Conservation (phyloP, 768 basidiomycete genomes). For the Tylopilus balloui region DNA sequence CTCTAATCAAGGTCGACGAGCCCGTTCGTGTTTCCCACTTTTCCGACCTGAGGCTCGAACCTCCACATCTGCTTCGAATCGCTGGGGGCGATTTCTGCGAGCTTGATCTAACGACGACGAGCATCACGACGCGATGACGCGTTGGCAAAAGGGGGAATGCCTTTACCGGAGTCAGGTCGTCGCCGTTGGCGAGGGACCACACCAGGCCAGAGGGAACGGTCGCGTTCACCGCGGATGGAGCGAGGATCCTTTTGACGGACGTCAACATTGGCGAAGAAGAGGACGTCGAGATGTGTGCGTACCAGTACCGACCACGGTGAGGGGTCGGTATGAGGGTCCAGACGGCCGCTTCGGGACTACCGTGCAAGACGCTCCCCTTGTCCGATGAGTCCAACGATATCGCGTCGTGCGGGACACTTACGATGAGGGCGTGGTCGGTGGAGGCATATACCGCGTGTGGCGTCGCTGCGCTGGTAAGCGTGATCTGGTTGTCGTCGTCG, state of each 20-base stretch:
- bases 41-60: neutral
- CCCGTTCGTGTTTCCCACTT: neutral
- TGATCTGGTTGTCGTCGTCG: neutral
- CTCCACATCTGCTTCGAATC: neutral
- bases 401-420: neutral
- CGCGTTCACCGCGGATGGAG: neutral
- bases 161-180: neutral
- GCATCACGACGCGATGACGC: neutral
- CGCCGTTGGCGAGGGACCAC: neutral
- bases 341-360: neutral
- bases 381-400: neutral
- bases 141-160: neutral
- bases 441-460: neutral
- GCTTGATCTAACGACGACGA: too few relatives aligned
- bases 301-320: neutral
- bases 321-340: neutral
- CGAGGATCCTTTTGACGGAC: neutral
- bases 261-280: too few relatives aligned
- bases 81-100: neutral
- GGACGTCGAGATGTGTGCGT: neutral
- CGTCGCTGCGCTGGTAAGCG: neutral
- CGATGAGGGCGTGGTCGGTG: neutral
- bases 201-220: neutral
- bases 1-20: neutral
- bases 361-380: neutral